phyloP scores from a whole-genome alignment of 2,329 filamentous ascomycete species.

The Stenocarpella maydis region DNA sequence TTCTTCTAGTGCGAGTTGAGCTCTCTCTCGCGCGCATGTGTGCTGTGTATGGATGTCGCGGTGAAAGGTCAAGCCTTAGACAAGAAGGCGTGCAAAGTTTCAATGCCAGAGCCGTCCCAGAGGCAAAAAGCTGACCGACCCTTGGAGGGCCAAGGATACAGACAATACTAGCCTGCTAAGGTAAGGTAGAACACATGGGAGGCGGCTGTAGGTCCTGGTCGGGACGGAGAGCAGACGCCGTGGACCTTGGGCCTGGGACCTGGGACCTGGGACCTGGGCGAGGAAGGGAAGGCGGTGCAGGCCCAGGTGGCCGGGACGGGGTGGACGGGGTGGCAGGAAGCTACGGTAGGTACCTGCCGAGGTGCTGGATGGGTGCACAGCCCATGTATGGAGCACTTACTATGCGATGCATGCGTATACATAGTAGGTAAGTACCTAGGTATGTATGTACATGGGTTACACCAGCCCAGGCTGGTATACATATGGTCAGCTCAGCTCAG shows the following conservation, averaged over 20 bases:
- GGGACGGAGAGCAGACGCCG: not conserved
- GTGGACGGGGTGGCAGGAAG: not conserved
- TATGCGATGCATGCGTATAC: too few relatives aligned
- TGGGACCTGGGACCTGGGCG: not conserved
- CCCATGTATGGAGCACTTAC: constrained; percentile 4
- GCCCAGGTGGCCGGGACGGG: constrained; percentile 22
- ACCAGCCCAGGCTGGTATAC: too few relatives aligned
- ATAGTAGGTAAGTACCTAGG: too few relatives aligned
- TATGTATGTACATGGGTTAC: too few relatives aligned
- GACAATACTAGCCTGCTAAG: not conserved
- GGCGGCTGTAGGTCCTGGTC: not conserved
- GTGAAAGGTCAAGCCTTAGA: constrained; percentile 16
- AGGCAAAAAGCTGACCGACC: constrained; percentile 25
- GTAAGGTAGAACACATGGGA: not conserved
- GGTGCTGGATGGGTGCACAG: constrained; percentile 1
- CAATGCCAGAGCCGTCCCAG: constrained; percentile 18
- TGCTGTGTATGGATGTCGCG: not conserved
- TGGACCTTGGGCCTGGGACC: too few relatives aligned
- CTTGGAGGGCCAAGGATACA: not conserved
- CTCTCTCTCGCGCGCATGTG: not conserved
- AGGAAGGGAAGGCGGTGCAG: constrained; percentile 12
- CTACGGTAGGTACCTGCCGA: not conserved
- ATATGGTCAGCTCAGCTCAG: too few relatives aligned
- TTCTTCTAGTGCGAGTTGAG: not conserved
- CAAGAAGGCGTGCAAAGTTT: constrained; percentile 12